A percentile compares a stretch with the other conserved stretches of the same genome.
phyloP scores from a whole-genome alignment of 2,329 filamentous ascomycete species.

The Colletotrichum gloeosporioides region DNA sequence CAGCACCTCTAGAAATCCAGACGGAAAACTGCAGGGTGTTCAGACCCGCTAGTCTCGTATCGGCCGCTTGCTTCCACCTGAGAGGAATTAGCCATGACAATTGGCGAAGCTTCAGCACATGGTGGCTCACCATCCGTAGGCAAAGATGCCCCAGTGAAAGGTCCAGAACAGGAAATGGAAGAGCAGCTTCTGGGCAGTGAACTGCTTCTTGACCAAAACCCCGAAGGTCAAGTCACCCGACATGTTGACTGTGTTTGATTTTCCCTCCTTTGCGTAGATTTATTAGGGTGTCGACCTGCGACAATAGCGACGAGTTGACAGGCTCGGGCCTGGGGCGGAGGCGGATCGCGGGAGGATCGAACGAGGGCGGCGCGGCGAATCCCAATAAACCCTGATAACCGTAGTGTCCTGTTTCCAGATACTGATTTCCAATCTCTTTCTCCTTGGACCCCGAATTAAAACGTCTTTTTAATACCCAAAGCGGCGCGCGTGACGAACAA shows the following conservation, averaged over 20 bases:
- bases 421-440: constrained; percentile 6
- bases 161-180: constrained; percentile 86
- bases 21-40: constrained; percentile 88
- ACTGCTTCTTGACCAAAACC: constrained; percentile 63
- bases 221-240: constrained; percentile 34
- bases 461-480: constrained; percentile 8
- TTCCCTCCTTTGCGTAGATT: neutral
- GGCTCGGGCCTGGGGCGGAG: constrained; percentile 18
- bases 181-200: constrained; percentile 72
- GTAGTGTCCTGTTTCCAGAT: neutral
- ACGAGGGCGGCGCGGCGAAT: neutral
- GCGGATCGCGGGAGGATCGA: neutral
- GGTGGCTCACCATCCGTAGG: constrained; percentile 76
- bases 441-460: constrained; percentile 18
- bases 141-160: constrained; percentile 80
- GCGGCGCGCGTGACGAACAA: constrained; percentile 27
- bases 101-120: neutral
- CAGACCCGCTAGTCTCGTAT: constrained; percentile 73
- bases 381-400: constrained; percentile 1
- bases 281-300: constrained; percentile 59
- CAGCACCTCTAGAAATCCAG: constrained; percentile 95
- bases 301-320: constrained; percentile 40
- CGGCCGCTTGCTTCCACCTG: constrained; percentile 79
- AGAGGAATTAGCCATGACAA: constrained; percentile 27
- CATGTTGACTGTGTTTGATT: constrained; percentile 44